Evolutionary conservation across 768 basidiomycete species (phyloP).

Genomic region (Leucosporidium scottii): DNA sequence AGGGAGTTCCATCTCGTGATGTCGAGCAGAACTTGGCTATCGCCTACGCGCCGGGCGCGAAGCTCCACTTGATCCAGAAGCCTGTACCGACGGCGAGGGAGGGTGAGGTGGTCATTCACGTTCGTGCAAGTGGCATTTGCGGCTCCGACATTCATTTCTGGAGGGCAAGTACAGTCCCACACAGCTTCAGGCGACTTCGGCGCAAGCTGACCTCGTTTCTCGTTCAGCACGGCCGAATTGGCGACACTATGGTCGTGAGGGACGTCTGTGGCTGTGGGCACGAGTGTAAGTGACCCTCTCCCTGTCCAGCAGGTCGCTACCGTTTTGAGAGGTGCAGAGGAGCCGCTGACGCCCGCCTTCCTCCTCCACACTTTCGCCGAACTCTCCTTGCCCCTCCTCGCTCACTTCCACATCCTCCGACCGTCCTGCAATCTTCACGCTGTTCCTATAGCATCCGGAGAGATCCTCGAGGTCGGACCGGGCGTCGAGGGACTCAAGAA

Average conservation of each 20-base stretch:
- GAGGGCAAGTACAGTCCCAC: background rate
- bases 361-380: no score
- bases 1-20: conserved; percentile 32
- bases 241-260: conserved; percentile 40
- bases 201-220: conserved; percentile 35
- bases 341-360: no score
- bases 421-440: background rate
- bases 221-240: conserved; percentile 42
- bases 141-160: conserved; percentile 23
- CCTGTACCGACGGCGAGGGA: conserved; percentile 34
- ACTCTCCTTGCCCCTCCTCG: background rate
- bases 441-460: conserved; percentile 44
- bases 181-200: conserved; percentile 36
- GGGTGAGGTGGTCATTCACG: conserved; percentile 37
- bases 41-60: conserved; percentile 36
- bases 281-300: background rate
- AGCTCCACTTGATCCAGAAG: conserved; percentile 41
- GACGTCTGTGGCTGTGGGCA: conserved; percentile 32
- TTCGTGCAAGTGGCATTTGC: conserved; percentile 45
- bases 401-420: background rate
- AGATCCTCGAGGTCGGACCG: conserved; percentile 42
- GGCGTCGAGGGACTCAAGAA: conserved; percentile 42
- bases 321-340: no score
- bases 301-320: no score
- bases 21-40: conserved; percentile 40